Percentiles rank a stretch among this genome's conserved stretches.
Evolutionary conservation across 352 stramenopile species (phyloP).

Genomic region (Globisporangium canariense): DNA sequence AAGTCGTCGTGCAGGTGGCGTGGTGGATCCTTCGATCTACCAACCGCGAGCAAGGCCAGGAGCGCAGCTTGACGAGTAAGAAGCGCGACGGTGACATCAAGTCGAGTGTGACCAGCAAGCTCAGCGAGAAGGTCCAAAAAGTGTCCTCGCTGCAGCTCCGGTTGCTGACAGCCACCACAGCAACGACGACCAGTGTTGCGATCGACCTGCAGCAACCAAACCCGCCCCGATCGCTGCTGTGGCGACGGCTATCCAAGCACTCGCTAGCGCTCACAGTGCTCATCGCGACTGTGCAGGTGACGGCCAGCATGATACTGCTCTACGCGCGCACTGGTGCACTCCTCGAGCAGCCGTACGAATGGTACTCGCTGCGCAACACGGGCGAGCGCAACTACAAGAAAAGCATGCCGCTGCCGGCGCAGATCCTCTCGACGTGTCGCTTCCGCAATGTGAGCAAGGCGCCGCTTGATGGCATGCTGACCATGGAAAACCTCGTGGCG

Average conservation of each 20-base stretch:
- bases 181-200: not conserved
- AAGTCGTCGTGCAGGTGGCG: constrained; percentile 26
- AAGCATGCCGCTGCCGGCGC: constrained; percentile 20
- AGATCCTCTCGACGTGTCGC: constrained; percentile 41
- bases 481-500: constrained; percentile 29
- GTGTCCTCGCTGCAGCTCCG: not conserved
- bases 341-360: constrained; percentile 51
- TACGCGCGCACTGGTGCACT: constrained; percentile 47
- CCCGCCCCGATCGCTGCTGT: constrained; percentile 7
- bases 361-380: constrained; percentile 47
- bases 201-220: not conserved
- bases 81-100: constrained; percentile 14
- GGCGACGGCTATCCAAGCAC: constrained; percentile 23
- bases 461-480: constrained; percentile 17
- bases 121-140: not conserved
- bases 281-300: constrained; percentile 4
- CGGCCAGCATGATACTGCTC: constrained; percentile 34
- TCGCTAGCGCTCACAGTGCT: constrained; percentile 22
- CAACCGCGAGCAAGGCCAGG: constrained; percentile 3
- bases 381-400: constrained; percentile 36
- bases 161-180: not conserved
- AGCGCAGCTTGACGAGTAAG: not conserved
- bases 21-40: constrained; percentile 10
- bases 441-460: constrained; percentile 26
- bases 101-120: not conserved